A percentile compares a stretch with the other conserved stretches of the same genome.
phyloP scores from a whole-genome alignment of 1,139 yeast species.

The Candida sanyaensis region DNA sequence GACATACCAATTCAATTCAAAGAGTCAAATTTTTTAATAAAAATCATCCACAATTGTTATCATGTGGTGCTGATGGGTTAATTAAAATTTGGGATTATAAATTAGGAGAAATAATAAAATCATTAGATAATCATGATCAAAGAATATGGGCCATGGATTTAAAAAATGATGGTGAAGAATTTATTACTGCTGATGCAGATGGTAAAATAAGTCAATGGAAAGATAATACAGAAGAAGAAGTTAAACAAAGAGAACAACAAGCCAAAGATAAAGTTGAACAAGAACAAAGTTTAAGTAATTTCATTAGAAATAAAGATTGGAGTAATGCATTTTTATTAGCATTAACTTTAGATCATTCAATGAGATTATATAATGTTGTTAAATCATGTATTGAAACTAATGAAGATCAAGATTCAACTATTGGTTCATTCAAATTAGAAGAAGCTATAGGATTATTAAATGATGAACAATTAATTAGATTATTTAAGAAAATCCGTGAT shows the following conservation, averaged over 20 bases:
- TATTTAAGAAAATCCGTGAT: constrained; percentile 79
- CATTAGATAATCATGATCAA: constrained; percentile 89
- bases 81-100: constrained; percentile 86
- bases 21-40: constrained; percentile 70
- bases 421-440: constrained; percentile 68
- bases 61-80: constrained; percentile 94
- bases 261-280: constrained; percentile 70
- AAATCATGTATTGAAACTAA: constrained; percentile 51
- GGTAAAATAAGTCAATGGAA: constrained; percentile 88
- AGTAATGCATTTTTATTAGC: constrained; percentile 86
- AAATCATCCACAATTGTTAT: constrained; percentile 63
- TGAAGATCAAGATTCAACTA: constrained; percentile 49
- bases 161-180: constrained; percentile 58
- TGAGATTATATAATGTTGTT: constrained; percentile 74
- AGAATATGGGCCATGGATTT: constrained; percentile 89
- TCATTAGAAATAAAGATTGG: constrained; percentile 75
- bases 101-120: constrained; percentile 75
- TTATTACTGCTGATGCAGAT: constrained; percentile 92
- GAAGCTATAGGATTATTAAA: constrained; percentile 58
- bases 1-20: constrained; percentile 92
- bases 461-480: constrained; percentile 56
- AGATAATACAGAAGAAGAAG: constrained; percentile 77
- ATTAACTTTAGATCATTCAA: constrained; percentile 81
- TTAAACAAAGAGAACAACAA: constrained; percentile 51
- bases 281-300: constrained; percentile 82